phyloP scores from a whole-genome alignment of 805 yeast species.

The Metschnikowia santaceciliae region DNA sequence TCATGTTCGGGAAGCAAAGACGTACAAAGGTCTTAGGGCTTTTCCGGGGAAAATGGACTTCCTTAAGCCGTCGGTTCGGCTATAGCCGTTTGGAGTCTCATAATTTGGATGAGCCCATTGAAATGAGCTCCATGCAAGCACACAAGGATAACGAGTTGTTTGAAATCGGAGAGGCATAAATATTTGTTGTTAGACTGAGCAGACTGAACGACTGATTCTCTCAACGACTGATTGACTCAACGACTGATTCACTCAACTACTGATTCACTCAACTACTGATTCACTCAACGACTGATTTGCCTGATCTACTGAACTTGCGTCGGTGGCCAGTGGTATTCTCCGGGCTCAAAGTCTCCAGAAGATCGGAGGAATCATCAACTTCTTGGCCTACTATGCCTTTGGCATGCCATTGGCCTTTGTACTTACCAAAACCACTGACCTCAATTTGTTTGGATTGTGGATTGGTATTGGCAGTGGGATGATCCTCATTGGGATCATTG shows the following conservation, averaged over 20 bases:
- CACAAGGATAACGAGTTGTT: neutral
- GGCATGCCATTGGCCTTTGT: slow-evolving; percentile 65
- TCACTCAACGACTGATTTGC: too few species aligned
- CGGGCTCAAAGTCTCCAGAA: slow-evolving; percentile 75
- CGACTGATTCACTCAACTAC: too few species aligned
- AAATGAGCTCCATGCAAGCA: slow-evolving; percentile 7
- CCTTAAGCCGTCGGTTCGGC: neutral
- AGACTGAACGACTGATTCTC: too few species aligned
- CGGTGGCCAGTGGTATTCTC: slow-evolving; percentile 67
- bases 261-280: too few species aligned
- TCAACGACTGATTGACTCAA: too few species aligned
- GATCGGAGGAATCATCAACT: slow-evolving; percentile 66
- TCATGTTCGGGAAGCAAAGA: slow-evolving; percentile 31
- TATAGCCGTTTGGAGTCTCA: slow-evolving; percentile 1
- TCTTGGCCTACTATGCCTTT: slow-evolving; percentile 64
- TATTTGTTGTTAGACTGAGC: too few species aligned
- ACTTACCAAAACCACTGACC: slow-evolving; percentile 43
- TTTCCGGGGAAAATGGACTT: neutral
- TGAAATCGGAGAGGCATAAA: neutral
- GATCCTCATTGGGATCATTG: slow-evolving; percentile 48
- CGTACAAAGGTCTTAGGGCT: slow-evolving; percentile 9
- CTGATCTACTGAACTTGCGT: slow-evolving; percentile 36
- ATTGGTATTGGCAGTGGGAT: slow-evolving; percentile 66
- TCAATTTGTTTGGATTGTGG: slow-evolving; percentile 67
- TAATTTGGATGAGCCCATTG: slow-evolving; percentile 4